Evolutionary conservation across 2,329 filamentous ascomycete genomes (phyloP).

Genomic region (Clonostachys sp.): DNA sequence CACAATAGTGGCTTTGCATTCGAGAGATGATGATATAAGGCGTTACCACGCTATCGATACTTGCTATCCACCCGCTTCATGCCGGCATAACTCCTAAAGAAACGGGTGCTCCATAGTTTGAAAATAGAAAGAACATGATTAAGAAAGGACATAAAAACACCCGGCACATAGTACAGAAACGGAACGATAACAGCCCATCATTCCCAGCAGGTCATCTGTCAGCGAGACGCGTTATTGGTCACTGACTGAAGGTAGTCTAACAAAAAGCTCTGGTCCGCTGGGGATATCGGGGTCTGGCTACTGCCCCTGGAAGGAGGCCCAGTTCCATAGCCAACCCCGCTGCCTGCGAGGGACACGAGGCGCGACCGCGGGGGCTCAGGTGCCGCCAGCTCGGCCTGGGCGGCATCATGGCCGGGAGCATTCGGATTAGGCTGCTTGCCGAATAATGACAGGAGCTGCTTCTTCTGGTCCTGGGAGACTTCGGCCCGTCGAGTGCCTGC

Average conservation of each 20-base stretch:
- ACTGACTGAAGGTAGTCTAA: constrained; percentile 66
- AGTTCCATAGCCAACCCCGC: not conserved
- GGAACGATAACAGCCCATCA: not conserved
- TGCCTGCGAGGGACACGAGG: not conserved
- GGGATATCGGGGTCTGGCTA: constrained; percentile 54
- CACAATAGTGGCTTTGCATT: too few species aligned
- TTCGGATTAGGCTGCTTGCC: constrained; percentile 24
- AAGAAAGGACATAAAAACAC: too few species aligned
- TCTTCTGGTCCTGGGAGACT: constrained; percentile 22
- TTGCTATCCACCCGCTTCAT: too few species aligned
- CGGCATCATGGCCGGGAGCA: not conserved
- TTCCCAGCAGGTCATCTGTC: constrained; percentile 1
- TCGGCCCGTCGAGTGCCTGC: constrained; percentile 8
- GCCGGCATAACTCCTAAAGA: not conserved
- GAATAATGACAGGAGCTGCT: constrained; percentile 57
- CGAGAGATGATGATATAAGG: too few species aligned
- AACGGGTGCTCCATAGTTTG: too few species aligned
- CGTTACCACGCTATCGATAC: too few species aligned
- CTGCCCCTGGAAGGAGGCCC: constrained; percentile 30
- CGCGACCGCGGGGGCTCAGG: constrained; percentile 2
- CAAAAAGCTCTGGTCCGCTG: constrained; percentile 71
- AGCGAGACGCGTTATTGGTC: constrained; percentile 31
- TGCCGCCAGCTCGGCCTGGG: not conserved
- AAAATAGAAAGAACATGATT: too few species aligned
- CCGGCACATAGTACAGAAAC: not conserved